Evolutionary conservation across 441 rosid genomes (phyloP).

Genomic region (Brassica hybrid): DNA sequence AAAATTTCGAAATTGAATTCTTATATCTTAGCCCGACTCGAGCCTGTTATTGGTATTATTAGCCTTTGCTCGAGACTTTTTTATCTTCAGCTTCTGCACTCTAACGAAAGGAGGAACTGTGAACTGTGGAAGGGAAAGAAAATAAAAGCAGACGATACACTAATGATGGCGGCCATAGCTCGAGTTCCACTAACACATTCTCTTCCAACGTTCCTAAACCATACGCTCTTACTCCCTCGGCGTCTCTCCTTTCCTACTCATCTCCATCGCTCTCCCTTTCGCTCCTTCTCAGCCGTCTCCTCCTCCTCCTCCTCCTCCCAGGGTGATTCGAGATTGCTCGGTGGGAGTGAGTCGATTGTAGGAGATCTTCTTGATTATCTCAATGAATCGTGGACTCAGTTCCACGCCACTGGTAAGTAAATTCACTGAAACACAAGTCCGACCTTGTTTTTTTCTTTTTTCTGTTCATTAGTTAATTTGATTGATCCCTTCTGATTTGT

Average conservation of each 20-base stretch:
- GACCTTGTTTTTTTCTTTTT: not conserved
- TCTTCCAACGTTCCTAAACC: slow-evolving; percentile 37
- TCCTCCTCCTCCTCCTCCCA: slow-evolving; percentile 47
- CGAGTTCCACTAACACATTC: slow-evolving; percentile 51
- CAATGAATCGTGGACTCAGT: slow-evolving; percentile 96
- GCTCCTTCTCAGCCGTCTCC: slow-evolving; percentile 49
- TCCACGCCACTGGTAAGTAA: slow-evolving; percentile 78
- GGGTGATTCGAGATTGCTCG: slow-evolving; percentile 29
- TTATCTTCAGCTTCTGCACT: not conserved
- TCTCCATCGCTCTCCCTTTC: slow-evolving; percentile 37
- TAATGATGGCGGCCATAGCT: slow-evolving; percentile 53
- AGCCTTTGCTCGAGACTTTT: too few species aligned
- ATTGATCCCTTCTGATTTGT: not conserved
- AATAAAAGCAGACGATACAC: not conserved
- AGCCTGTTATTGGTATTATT: not conserved
- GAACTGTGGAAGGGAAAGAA: not conserved
- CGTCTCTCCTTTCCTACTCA: slow-evolving; percentile 33
- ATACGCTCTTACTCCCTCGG: slow-evolving; percentile 34
- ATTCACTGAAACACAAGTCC: not conserved
- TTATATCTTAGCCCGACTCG: not conserved
- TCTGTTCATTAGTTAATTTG: not conserved
- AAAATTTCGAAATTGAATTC: not conserved
- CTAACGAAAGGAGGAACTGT: too few species aligned
- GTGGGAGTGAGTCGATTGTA: slow-evolving; percentile 48
- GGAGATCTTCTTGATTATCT: slow-evolving; percentile 84